These are phyloP conservation scores for Sonneratia caseolaris DNA, from an alignment of 345 rosid genomes.

Conservation along the genomic window DNA sequence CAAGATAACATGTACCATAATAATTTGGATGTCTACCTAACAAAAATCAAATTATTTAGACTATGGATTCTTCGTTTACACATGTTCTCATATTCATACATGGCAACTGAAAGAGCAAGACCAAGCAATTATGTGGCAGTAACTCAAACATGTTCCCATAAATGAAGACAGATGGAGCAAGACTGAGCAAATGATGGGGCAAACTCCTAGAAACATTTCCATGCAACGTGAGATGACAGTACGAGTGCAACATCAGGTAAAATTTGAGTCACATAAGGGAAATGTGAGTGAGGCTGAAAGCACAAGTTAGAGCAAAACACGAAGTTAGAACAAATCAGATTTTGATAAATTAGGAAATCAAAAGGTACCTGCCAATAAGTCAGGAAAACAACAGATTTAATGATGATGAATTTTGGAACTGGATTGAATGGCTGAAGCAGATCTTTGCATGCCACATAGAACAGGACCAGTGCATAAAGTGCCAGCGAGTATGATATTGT, in stretches of 20 bases:
- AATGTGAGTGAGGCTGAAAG: background rate
- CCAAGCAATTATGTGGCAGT: background rate
- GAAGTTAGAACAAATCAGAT: background rate
- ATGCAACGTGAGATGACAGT: background rate
- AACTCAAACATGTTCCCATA: background rate
- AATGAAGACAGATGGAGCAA: background rate
- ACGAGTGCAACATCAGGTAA: background rate
- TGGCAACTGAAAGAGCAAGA: background rate
- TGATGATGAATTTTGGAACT: conserved; percentile 84
- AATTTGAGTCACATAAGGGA: background rate
- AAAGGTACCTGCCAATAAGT: conserved; percentile 96
- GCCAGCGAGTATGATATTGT: conserved; percentile 84
- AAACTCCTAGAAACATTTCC: background rate
- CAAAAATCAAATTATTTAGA: background rate
- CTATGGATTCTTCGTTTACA: background rate
- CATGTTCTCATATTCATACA: background rate
- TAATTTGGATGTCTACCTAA: background rate
- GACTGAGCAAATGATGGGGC: background rate
- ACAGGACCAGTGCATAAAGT: conserved; percentile 69
- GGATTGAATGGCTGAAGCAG: conserved; percentile 97
- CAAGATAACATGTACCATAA: background rate
- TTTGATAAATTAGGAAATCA: background rate
- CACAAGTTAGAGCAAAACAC: background rate
- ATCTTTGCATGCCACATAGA: conserved; percentile 93
- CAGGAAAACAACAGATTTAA: conserved; percentile 88